Percentiles rank a stretch among this genome's conserved stretches.
Conservation (phyloP, 1,284 basidiomycete species). For the Ceratobasidium papillatum region DNA sequence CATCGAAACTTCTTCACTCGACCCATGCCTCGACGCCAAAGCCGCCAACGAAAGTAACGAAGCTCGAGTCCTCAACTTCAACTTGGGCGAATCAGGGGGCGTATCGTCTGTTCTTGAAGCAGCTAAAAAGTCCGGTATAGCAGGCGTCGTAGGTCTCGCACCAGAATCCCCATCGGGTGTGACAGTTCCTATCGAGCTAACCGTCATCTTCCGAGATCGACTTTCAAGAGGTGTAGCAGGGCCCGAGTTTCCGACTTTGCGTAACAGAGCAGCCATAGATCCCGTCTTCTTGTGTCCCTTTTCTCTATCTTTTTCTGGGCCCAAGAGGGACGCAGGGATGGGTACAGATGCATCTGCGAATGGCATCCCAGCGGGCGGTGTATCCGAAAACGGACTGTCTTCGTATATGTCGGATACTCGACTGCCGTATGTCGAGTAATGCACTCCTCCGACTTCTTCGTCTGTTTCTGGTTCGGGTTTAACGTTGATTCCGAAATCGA, state of each 20-base stretch:
- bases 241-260: not conserved
- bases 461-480: not conserved
- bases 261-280: not conserved
- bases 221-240: not conserved
- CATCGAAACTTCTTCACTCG: not conserved
- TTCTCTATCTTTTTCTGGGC: not conserved
- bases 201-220: not conserved
- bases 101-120: conserved; percentile 5
- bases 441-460: conserved; percentile 20
- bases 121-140: conserved; percentile 28
- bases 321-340: not conserved
- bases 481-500: conserved; percentile 4
- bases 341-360: conserved; percentile 3
- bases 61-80: conserved; percentile 8
- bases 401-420: conserved; percentile 3
- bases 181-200: not conserved
- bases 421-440: conserved; percentile 32
- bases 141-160: conserved; percentile 16
- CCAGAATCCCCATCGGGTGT: not conserved
- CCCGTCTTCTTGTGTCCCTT: conserved; percentile 3
- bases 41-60: conserved; percentile 15
- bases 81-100: not conserved
- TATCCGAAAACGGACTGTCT: not conserved
- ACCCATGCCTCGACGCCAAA: not conserved
- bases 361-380: not conserved